Evolutionary conservation across 345 rosid genomes (phyloP).

Genomic region (Ailanthus altissimus): DNA sequence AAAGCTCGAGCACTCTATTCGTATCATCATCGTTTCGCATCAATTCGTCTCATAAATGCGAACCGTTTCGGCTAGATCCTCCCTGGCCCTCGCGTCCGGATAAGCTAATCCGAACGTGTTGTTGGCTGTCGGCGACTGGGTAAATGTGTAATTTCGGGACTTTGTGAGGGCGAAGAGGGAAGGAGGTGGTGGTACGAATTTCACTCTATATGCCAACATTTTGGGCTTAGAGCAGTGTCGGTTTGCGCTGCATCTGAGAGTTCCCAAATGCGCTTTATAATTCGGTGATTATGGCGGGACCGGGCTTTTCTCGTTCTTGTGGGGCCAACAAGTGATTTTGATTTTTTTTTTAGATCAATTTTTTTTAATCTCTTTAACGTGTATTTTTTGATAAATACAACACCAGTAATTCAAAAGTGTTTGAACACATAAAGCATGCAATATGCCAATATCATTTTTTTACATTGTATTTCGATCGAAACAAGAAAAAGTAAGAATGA

Average conservation of each 20-base stretch:
- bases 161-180: constrained; percentile 22
- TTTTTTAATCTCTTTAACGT: too few relatives aligned
- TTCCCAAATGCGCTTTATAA: constrained; percentile 59
- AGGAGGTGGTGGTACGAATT: constrained; percentile 21
- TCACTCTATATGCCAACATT: too few relatives aligned
- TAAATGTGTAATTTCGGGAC: constrained; percentile 16
- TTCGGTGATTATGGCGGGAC: not conserved
- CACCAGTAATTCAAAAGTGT: too few relatives aligned
- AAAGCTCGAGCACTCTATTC: constrained; percentile 41
- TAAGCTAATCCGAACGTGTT: constrained; percentile 16
- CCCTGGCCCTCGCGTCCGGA: constrained; percentile 6
- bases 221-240: constrained; percentile 15
- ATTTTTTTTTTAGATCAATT: too few relatives aligned
- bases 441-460: too few relatives aligned
- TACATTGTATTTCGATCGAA: too few relatives aligned
- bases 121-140: not conserved
- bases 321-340: too few relatives aligned
- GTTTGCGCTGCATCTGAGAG: constrained; percentile 41
- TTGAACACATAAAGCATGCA: too few relatives aligned
- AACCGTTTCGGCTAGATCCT: constrained; percentile 37
- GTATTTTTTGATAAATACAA: too few relatives aligned
- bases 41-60: constrained; percentile 48
- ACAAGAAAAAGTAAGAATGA: too few relatives aligned
- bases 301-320: too few relatives aligned
- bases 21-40: constrained; percentile 32